phyloP scores from a whole-genome alignment of 1,284 basidiomycete species.

The Leccinum angustisporum region DNA sequence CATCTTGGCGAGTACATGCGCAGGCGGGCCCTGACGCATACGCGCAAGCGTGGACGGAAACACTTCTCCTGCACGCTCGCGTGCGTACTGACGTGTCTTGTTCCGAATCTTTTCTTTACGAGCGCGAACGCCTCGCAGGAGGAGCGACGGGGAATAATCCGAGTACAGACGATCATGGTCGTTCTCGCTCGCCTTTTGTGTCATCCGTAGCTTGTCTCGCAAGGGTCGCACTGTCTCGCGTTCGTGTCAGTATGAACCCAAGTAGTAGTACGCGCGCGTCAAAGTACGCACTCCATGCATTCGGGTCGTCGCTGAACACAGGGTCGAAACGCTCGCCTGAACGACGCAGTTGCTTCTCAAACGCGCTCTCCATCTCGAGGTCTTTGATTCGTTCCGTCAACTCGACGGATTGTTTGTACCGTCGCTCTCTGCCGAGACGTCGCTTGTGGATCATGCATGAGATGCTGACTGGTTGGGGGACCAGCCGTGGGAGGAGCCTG shows the following conservation, averaged over 20 bases:
- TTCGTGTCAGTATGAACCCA: slow-evolving; percentile 7
- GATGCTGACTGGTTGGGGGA: slow-evolving; percentile 70
- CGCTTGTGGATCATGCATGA: slow-evolving; percentile 69
- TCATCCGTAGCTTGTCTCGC: slow-evolving; percentile 19
- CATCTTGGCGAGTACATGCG: slow-evolving; percentile 56
- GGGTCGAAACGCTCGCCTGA: slow-evolving; percentile 10
- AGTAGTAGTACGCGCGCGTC: no score
- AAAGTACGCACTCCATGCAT: slow-evolving; percentile 30
- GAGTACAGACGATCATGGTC: slow-evolving; percentile 42
- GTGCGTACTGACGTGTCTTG: slow-evolving; percentile 56
- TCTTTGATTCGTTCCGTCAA: slow-evolving; percentile 44
- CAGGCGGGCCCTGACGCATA: slow-evolving; percentile 55
- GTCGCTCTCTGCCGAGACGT: slow-evolving; percentile 45
- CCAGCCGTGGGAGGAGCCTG: slow-evolving; percentile 70
- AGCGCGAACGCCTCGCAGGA: slow-evolving; percentile 51
- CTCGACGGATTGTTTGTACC: slow-evolving; percentile 37
- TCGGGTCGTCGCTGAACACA: slow-evolving; percentile 22
- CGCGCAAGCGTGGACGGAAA: slow-evolving; percentile 46
- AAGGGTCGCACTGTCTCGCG: slow-evolving; percentile 25
- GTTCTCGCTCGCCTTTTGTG: slow-evolving; percentile 37
- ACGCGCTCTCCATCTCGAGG: slow-evolving; percentile 51
- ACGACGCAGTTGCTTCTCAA: slow-evolving; percentile 47
- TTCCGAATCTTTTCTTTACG: slow-evolving; percentile 58
- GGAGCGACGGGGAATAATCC: slow-evolving; percentile 49
- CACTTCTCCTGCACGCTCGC: slow-evolving; percentile 62